Percentiles rank a stretch among this genome's conserved stretches.
phyloP scores from a whole-genome alignment of 2,329 filamentous ascomycete species.

The Intubia oerlemansii region DNA sequence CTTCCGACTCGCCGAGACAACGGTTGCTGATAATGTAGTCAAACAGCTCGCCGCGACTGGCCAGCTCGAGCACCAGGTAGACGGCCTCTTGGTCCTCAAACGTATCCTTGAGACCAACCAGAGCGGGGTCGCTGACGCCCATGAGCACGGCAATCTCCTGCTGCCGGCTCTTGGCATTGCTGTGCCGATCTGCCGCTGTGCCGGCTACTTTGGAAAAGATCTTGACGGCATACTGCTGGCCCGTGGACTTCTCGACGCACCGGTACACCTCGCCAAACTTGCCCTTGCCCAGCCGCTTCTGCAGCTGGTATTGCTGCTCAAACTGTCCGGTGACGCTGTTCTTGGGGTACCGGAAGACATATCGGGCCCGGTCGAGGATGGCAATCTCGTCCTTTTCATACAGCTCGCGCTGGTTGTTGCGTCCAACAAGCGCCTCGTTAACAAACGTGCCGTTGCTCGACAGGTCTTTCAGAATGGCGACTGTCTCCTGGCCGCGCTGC shows the following conservation, averaged over 20 bases:
- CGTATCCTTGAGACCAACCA: constrained; percentile 84
- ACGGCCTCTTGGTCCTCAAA: constrained; percentile 84
- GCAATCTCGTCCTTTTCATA: constrained; percentile 81
- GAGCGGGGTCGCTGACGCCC: constrained; percentile 87
- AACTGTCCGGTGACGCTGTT: constrained; percentile 57
- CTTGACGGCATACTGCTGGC: constrained; percentile 77
- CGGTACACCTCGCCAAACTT: constrained; percentile 90
- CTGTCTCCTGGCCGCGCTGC: constrained; percentile 19
- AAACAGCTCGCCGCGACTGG: constrained; percentile 84
- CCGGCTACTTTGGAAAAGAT: constrained; percentile 73
- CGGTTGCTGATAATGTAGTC: constrained; percentile 84
- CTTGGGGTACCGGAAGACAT: constrained; percentile 78
- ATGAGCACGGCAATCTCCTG: constrained; percentile 94
- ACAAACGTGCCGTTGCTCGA: constrained; percentile 95
- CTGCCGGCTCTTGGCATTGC: constrained; percentile 69
- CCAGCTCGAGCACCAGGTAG: constrained; percentile 79
- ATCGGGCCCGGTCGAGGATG: constrained; percentile 65
- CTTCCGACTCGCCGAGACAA: constrained; percentile 67
- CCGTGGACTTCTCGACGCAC: constrained; percentile 68
- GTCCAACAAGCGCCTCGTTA: constrained; percentile 75
- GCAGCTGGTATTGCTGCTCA: constrained; percentile 63
- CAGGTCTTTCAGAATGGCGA: constrained; percentile 73
- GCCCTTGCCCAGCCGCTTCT: constrained; percentile 77
- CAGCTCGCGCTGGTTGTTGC: constrained; percentile 78
- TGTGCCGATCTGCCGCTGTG: too few relatives aligned